Evolutionary conservation across 2,329 filamentous ascomycete genomes (phyloP), one percentile per base, ranked within the genome.

Genomic region (Simplicillium sp.): DNA sequence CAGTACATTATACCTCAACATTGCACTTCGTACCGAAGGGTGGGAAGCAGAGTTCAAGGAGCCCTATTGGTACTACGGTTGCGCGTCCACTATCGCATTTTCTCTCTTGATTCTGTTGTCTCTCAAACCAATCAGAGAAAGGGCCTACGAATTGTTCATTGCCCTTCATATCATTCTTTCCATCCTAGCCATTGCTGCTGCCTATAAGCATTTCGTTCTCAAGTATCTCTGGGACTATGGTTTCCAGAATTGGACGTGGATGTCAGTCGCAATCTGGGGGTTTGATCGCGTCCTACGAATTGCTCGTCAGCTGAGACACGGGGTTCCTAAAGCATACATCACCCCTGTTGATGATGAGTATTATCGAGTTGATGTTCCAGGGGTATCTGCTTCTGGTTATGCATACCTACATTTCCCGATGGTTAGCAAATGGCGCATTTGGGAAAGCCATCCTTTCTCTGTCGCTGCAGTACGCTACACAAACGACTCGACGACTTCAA

Each of bases 41-140:
- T 60, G 66, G 38, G 40, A 45, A 2, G 35, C 39, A 3, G 56
- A 57, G 16, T 36, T 44, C 2, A 50, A 49, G 9, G 40, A 44
- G 29, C 50, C 54, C 1, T 71, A 65, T 40, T 71, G 67, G 67
- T 52, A 56, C 28, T 70, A 62, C 61, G 68, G 68, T 0, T 56
- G 61, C 34, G 56, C 66, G 3, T 67, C 52, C 2, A 69, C 65
- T 0, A 40, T 68, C 0, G 40, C 50, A 1, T 52, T 54, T 29
- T 48, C 50, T 1, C 43, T 60, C 2, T 42, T 68, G 2, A 39
- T 63, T 1, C 45, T 58, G 11, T 48, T 55, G 16, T 64, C 60
- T 0, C 46, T 59, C 0, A 48, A 67, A 11, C 56, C 56, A 2
- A 35, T 71, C 14, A 59, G 68, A 11, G 55, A 53, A 29, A 50